Base-by-base conservation (phyloP, 257 asterid genomes). In the Jacaranda copaia region DNA sequence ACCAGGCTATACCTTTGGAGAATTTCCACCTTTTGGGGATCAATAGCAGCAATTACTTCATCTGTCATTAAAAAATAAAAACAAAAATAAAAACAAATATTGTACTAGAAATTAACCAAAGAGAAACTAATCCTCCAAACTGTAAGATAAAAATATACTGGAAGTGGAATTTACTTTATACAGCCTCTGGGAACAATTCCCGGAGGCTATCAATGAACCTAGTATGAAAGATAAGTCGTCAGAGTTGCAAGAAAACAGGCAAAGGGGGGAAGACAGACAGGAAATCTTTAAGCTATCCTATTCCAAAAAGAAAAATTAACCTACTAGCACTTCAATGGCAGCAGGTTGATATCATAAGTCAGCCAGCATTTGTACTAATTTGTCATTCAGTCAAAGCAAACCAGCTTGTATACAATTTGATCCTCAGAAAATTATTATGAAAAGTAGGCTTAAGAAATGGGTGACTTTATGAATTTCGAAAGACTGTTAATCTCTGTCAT, bases 21-120 rank as follows among this genome's bases (percentile, higher is more conserved):
- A 80, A 93, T 93, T 80, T 95, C 97, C 76, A 91, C 96, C 72
- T 91, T 95, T 75, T 89, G 88, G 70, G 97, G 97, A 90, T 95
- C 97, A 81, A 95, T 88, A 51, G 93, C 94, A 80, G 96, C 89
- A 79, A 93, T 88, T 52, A 95, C 93, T 76, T 89, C 93, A 79
- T 90, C 98, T 95, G 96, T 45, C 59, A 84, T 68, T 52, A 12
- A 48, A 11, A 48, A 48, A 53, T 59, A 58, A 72, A 70, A 48
- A 53, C 55, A 58, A 72, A 70, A 25, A 25, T 25, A 25, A 25
- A 25, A 25, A 25, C 32, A 25, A 25, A 84, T 77, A 5, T 42
- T 59, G 68, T 19, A 79, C 72, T 68, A 59, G 72, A 73, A 74
- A 59, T 62, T 77, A 60, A 68, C 76, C 36, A 65, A 78, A 74